These are phyloP conservation scores for Trypanosoma mega DNA, from an alignment of 208 protist species.

Conservation along the genomic window DNA sequence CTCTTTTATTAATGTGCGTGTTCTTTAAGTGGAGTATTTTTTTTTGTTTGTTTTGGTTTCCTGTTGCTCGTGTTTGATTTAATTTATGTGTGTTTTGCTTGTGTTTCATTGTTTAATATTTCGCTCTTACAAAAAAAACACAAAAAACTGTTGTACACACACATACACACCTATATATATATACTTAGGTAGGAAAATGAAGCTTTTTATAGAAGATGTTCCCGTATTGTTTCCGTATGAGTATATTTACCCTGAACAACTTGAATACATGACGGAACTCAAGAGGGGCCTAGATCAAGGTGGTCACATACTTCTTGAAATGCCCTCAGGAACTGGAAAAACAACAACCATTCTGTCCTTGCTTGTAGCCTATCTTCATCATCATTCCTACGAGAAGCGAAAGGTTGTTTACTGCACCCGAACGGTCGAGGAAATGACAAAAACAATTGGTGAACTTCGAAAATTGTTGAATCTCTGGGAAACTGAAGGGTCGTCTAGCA, in stretches of 20 bases:
- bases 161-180: conserved; percentile 23
- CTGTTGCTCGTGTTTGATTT: conserved; percentile 2
- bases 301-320: conserved; percentile 98
- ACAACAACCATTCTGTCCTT: conserved; percentile 98
- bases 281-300: conserved; percentile 93
- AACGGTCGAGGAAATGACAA: conserved; percentile 98
- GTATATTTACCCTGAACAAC: conserved; percentile 99
- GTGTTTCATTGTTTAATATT: too few relatives aligned
- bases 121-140: too few relatives aligned
- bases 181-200: too few relatives aligned
- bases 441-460: conserved; percentile 95
- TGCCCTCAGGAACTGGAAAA: conserved; percentile 99
- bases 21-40: too few relatives aligned
- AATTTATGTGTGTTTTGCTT: conserved; percentile 2
- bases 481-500: conserved; percentile 42
- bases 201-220: conserved; percentile 96
- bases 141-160: too few relatives aligned
- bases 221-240: conserved; percentile 98
- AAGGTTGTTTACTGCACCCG: conserved; percentile 99
- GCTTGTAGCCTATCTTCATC: conserved; percentile 93
- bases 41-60: too few relatives aligned
- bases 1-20: too few relatives aligned
- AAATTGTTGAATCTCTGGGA: conserved; percentile 83
- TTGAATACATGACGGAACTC: conserved; percentile 97
- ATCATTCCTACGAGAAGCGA: conserved; percentile 89